Base-by-base conservation (phyloP, 345 rosid genomes). In the Toxicodendron radicans region DNA sequence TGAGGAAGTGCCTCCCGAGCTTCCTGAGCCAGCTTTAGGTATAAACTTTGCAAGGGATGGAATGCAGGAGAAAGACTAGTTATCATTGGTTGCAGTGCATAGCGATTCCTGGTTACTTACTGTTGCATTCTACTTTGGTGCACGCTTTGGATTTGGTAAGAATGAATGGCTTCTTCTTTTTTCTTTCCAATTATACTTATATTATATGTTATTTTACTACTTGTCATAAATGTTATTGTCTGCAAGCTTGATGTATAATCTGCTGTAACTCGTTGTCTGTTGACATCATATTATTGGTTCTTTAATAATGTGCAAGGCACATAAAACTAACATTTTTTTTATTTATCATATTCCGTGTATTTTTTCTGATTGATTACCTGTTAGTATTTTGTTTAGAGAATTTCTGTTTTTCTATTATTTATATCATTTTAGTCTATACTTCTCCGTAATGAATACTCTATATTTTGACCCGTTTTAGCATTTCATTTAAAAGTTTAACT, bases 1-100 rank as follows among this genome's bases (percentile, higher is more conserved):
- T 49, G 99, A 96, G 83, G 99, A 96, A 83, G 99, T 96, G 75
- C 99, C 98, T 75, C 98, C 99, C 13, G 99, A 95, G 91, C 99
- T 96, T 75, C 99, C 99, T 45, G 98, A 96, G 72, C 99, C 99
- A 24, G 98, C 98, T 9, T 68, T 96, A 43, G 99, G 98, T 33
- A 96, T 96, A 70, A 96, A 96, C 76, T 96, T 96, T 75, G 99
- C 99, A 1, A 89, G 99, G 82, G 99, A 96, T 72, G 98, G 98
- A 18, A 96, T 96, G 98, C 97, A 83, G 83, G 99, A 93, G 82
- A 93, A 90, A 73, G 99, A 96, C 77, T 96, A 98, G 99, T 79
- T 96, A 27, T 96, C 97, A 14, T 79, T 96, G 82, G 97, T 96
- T 65, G 99, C 99, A 18, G 99, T 96, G 74, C 99, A 96, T 74